These are phyloP conservation scores for Trypanosoma lewisi DNA, from an alignment of 208 protist genomes.

Conservation along the genomic window DNA sequence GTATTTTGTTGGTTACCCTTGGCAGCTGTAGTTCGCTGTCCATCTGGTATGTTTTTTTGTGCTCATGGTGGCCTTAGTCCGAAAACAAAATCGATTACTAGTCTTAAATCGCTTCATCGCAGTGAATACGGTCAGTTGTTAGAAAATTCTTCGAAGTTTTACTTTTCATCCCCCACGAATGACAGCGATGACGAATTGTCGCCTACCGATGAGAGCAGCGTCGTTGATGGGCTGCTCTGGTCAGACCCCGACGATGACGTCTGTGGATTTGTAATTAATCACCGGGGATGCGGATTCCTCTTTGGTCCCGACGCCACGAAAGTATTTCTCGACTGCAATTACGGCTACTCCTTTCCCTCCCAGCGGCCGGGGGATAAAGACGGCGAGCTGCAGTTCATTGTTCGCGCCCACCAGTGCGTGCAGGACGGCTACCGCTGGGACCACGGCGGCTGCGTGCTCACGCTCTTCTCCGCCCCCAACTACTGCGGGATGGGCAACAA, in stretches of 20 bases:
- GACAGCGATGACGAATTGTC: not conserved
- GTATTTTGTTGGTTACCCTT: slow-evolving; percentile 86
- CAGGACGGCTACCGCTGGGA: slow-evolving; percentile 80
- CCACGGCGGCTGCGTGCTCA: slow-evolving; percentile 53
- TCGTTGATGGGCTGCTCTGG: slow-evolving; percentile 99
- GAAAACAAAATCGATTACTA: slow-evolving; percentile 41
- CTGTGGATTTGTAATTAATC: slow-evolving; percentile 52
- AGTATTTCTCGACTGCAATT: slow-evolving; percentile 67
- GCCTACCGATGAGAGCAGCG: slow-evolving; percentile 73
- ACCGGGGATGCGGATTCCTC: slow-evolving; percentile 64
- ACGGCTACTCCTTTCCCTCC: slow-evolving; percentile 34
- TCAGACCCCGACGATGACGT: slow-evolving; percentile 96
- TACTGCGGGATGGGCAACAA: slow-evolving; percentile 82
- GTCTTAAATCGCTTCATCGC: slow-evolving; percentile 46
- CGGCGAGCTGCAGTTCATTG: slow-evolving; percentile 95
- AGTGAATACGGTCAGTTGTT: slow-evolving; percentile 53
- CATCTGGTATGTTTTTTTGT: slow-evolving; percentile 78
- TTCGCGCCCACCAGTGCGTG: slow-evolving; percentile 93
- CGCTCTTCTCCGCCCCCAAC: slow-evolving; percentile 86
- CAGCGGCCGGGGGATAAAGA: slow-evolving; percentile 76
- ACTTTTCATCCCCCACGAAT: not conserved
- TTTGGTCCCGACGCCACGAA: slow-evolving; percentile 77
- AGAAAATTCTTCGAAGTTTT: not conserved
- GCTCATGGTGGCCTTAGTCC: slow-evolving; percentile 83
- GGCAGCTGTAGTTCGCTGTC: slow-evolving; percentile 70